These are phyloP conservation scores for Amylostereum chailletii DNA, from an alignment of 1,284 basidiomycete genomes.

Conservation along the genomic window DNA sequence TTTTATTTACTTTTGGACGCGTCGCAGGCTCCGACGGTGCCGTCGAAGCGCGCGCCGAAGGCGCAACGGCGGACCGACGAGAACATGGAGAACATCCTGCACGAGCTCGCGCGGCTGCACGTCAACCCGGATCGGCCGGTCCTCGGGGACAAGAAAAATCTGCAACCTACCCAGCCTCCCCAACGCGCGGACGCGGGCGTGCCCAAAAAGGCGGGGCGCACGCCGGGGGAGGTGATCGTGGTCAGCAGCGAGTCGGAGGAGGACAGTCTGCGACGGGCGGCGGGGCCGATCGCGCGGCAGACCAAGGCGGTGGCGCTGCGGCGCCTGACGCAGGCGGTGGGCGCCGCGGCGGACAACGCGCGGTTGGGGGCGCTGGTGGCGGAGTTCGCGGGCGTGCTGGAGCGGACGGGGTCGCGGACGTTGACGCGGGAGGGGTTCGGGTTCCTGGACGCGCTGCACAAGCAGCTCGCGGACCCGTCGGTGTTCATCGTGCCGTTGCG, in stretches of 20 bases:
- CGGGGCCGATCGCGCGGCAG: constrained; percentile 23
- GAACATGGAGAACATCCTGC: constrained; percentile 41
- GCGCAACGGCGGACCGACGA: constrained; percentile 21
- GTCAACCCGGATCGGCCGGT: constrained; percentile 35
- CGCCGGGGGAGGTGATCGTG: constrained; percentile 32
- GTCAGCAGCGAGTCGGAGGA: constrained; percentile 38
- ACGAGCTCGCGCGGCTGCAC: constrained; percentile 48
- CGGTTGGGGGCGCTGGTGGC: constrained; percentile 41
- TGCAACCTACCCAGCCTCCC: constrained; percentile 16
- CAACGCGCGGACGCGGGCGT: constrained; percentile 10
- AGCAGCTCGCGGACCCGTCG: constrained; percentile 59
- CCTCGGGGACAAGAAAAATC: constrained; percentile 42
- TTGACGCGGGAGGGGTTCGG: constrained; percentile 63
- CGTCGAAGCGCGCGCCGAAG: constrained; percentile 4
- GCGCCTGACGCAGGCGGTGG: constrained; percentile 33
- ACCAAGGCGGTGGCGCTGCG: constrained; percentile 47
- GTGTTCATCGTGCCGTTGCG: constrained; percentile 47
- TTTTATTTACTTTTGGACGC: too few relatives aligned
- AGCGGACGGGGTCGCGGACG: constrained; percentile 52
- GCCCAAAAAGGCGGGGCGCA: constrained; percentile 15
- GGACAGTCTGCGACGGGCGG: constrained; percentile 18
- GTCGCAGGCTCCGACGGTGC: constrained; percentile 1
- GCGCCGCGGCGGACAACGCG: constrained; percentile 42
- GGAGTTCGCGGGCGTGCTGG: constrained; percentile 51
- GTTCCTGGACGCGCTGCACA: constrained; percentile 59